Conservation (phyloP, 2,329 filamentous ascomycete species). For the Aspergillus felis region DNA sequence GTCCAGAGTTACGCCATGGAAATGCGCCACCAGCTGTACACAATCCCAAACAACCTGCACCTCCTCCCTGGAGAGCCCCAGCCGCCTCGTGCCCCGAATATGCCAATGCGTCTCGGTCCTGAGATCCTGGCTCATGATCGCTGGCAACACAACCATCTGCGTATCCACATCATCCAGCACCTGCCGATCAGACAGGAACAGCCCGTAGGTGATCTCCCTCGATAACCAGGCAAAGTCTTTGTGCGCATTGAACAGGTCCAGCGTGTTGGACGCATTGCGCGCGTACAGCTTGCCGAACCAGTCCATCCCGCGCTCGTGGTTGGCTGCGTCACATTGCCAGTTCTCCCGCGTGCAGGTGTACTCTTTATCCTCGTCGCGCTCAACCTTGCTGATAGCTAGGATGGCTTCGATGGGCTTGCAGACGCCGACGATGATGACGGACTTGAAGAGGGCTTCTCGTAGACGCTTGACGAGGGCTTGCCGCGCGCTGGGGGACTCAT, state of each 20-base stretch:
- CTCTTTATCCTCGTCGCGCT: constrained; percentile 56
- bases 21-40: constrained; percentile 26
- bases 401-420: constrained; percentile 61
- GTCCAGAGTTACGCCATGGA: constrained; percentile 25
- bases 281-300: constrained; percentile 58
- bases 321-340: constrained; percentile 57
- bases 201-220: constrained; percentile 66
- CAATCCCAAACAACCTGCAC: constrained; percentile 35
- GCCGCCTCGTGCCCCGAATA: constrained; percentile 40
- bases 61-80: constrained; percentile 39
- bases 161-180: constrained; percentile 42
- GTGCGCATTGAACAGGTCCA: constrained; percentile 30
- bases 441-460: constrained; percentile 58
- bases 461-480: constrained; percentile 35
- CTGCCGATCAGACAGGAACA: constrained; percentile 46
- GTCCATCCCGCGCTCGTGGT: constrained; percentile 48
- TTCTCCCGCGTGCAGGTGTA: constrained; percentile 51
- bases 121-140: constrained; percentile 45
- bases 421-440: constrained; percentile 56
- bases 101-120: constrained; percentile 43
- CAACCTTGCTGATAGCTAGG: constrained; percentile 51
- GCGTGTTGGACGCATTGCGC: constrained; percentile 40
- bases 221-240: constrained; percentile 65
- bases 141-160: constrained; percentile 41
- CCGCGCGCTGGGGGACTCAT: constrained; percentile 26